A percentile compares a stretch with the other conserved stretches of the same genome.
These are phyloP conservation scores for Takashimella koratensis DNA, from an alignment of 1,284 basidiomycete species.

Conservation along the genomic window DNA sequence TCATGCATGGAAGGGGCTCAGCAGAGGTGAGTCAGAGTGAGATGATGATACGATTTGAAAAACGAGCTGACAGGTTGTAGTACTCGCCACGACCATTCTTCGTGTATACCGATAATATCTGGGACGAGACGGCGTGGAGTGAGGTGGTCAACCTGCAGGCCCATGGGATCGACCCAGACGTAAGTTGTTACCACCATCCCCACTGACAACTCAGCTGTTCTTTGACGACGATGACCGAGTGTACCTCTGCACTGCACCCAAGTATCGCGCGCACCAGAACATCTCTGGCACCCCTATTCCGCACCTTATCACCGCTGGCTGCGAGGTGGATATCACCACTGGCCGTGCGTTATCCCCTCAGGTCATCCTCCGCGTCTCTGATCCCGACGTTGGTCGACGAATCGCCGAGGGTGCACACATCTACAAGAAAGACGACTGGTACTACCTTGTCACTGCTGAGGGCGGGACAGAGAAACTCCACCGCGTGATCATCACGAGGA, in stretches of 20 bases:
- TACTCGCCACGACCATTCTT: constrained; percentile 16
- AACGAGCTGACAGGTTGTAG: constrained; percentile 3
- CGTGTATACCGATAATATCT: constrained; percentile 31
- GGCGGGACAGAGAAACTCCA: constrained; percentile 32
- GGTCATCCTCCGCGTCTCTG: constrained; percentile 13
- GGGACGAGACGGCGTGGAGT: constrained; percentile 19
- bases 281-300: too few relatives aligned
- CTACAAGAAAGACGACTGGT: constrained; percentile 20
- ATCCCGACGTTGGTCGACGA: too few relatives aligned
- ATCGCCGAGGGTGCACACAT: constrained; percentile 33
- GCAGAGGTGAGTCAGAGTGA: too few relatives aligned
- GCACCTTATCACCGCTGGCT: constrained; percentile 18
- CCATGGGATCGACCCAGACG: constrained; percentile 26
- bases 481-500: constrained; percentile 23
- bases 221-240: constrained; percentile 22
- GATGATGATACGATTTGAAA: too few relatives aligned
- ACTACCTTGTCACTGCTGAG: constrained; percentile 35
- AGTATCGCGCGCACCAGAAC: too few relatives aligned
- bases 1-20: too few relatives aligned
- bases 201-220: constrained; percentile 12
- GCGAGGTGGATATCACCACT: constrained; percentile 20
- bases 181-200: constrained; percentile 5
- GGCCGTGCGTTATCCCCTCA: constrained; percentile 13
- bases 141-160: constrained; percentile 23
- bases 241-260: constrained; percentile 13